Base-by-base conservation (phyloP, 257 asterid genomes). In the Solanum bukasovii region DNA sequence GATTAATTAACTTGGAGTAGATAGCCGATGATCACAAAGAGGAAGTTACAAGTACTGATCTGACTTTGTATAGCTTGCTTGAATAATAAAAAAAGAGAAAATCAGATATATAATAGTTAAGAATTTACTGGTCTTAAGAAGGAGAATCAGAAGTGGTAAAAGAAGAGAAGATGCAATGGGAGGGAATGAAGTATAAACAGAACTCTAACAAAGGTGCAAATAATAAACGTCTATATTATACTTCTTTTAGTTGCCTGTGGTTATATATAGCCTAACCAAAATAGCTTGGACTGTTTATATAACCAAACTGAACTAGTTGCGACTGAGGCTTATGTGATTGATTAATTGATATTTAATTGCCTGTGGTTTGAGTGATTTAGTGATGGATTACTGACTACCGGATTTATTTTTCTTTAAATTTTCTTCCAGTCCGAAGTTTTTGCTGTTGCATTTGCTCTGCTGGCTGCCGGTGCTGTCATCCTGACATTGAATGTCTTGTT, bases 381-480 rank as follows among this genome's bases (percentile, higher is more conserved):
- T 5, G 42, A 46, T 46, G 68, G 27, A 79, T 20, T 46, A n/a
- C 63, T 71, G 38, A 49, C 67, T 44, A 40, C 37, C 29, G 6
- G 49, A 40, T 31, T 85, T n/a, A 13, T 79, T 49, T 21, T 31
- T 87, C 87, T 87, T 84, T 59, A 67, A 34, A 13, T 56, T 42
- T 10, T 87, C 27, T 68, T 90, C 71, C 97, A 97, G 99, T 96
- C 99, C 25, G 97, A 97, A 92, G 99, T 97, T 88, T 97, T 97
- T 89, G 99, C 98, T 61, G 99, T 96, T 82, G 99, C 99, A 67
- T 97, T 97, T 91, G 99, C 99, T 8, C 93, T 97, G 63, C 98
- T 96, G 10, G 99, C 99, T 8, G 92, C 98, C 14, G 99, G 98
- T 63, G 98, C 99, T 87, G 91, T 97, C 68, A 92, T 97, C 91